Base-by-base conservation (phyloP, 257 asterid genomes). In the Cinchona pubescens region DNA sequence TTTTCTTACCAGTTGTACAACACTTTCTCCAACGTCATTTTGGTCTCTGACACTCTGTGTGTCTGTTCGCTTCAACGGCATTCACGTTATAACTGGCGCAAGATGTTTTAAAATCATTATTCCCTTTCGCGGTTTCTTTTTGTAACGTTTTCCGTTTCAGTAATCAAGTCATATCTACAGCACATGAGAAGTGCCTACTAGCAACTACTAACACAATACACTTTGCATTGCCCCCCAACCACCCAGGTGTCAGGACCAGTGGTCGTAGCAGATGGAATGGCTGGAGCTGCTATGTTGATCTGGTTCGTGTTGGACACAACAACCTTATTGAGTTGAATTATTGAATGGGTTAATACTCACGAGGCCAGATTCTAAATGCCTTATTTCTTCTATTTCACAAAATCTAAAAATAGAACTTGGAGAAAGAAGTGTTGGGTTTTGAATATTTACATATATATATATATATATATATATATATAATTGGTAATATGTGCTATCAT, bases 241-340 rank as follows among this genome's bases (percentile, higher is more conserved):
- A n/a, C 45, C 2, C 76, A 94, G 99, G 99, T 94, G 7, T 94
- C 99, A 45, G 99, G 99, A 73, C 99, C 99, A 0, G 99, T 94
- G 76, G 99, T 94, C 29, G 91, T 94, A 81, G 99, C 99, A 71
- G 99, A 94, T 88, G 99, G 97, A 80, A 94, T 94, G 99, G 92
- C 86, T 3, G 99, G 99, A 74, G 99, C 99, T 83, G 99, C 99
- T 77, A 94, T 94, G 99, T 94, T 62, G 99, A 94, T 73, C 87
- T 94, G 67, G 99, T 94, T 71, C 99, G 99, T 77, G 99, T 94
- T 62, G 99, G 99, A 29, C 96, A 92, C 72, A 98, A 94, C 85
- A 94, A 92, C 56, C 97, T 94, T 73, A 92, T 94, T 83, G 99
- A 98, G 27, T 97, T n/a, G 92, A 88, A 94, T 94, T 82, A 94